Evolutionary conservation across 2,329 filamentous ascomycete genomes (phyloP).

Genomic region (Nigrospora oryzae): DNA sequence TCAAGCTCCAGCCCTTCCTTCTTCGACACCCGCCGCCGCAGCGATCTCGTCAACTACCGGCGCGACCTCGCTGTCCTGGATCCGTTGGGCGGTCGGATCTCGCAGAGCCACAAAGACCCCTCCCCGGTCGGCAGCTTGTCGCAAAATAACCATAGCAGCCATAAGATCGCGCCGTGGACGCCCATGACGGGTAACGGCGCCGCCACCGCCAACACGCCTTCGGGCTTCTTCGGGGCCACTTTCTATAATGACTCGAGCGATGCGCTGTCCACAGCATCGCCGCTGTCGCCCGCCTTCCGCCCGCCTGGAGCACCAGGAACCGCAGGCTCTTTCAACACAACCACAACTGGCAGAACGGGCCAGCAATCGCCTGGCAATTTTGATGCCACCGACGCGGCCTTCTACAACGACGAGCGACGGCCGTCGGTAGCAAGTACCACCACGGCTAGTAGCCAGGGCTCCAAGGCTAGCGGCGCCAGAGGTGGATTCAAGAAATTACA

Average conservation of each 20-base stretch:
- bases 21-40: constrained; percentile 45
- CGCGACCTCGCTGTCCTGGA: constrained; percentile 65
- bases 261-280: constrained; percentile 51
- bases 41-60: constrained; percentile 61
- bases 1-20: constrained; percentile 40
- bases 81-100: constrained; percentile 42
- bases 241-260: constrained; percentile 75
- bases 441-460: constrained; percentile 77
- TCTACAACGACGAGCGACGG: constrained; percentile 64
- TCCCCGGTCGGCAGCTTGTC: constrained; percentile 47
- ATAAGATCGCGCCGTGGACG: constrained; percentile 40
- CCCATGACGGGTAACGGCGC: constrained; percentile 38
- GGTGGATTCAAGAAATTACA: constrained; percentile 76
- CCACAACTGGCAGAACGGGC: constrained; percentile 30
- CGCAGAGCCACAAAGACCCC: constrained; percentile 48
- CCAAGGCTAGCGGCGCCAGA: constrained; percentile 62
- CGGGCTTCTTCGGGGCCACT: constrained; percentile 37
- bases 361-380: constrained; percentile 33
- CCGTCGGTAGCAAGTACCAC: constrained; percentile 85
- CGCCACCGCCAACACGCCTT: constrained; percentile 24
- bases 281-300: constrained; percentile 63
- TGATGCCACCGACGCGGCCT: constrained; percentile 53
- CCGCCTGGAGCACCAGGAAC: background rate
- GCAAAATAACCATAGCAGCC: constrained; percentile 25
- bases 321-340: constrained; percentile 12